phyloP scores from a whole-genome alignment of 345 rosid genomes.

The Cardamine resedifolia region DNA sequence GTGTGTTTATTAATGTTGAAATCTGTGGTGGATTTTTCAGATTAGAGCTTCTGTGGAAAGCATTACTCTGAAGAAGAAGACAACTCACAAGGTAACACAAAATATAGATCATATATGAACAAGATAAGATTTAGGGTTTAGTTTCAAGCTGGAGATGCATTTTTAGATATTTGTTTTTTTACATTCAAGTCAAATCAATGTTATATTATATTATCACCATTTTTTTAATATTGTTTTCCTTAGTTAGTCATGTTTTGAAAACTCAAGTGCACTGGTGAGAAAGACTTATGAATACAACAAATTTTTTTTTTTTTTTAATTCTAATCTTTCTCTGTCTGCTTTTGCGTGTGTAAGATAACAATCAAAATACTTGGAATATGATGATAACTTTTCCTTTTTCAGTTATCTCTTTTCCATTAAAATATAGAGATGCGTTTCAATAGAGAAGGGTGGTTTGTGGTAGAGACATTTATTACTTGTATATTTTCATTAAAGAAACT shows the following conservation, averaged over 20 bases:
- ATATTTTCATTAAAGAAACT: constrained; percentile 24
- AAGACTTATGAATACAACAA: constrained; percentile 22
- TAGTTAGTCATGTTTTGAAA: constrained; percentile 9
- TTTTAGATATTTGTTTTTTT: background rate
- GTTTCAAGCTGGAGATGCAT: constrained; percentile 1
- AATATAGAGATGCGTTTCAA: constrained; percentile 8
- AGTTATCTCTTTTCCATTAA: constrained; percentile 5
- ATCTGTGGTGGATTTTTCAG: constrained; percentile 28
- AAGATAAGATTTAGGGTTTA: constrained; percentile 28
- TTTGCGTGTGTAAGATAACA: constrained; percentile 34
- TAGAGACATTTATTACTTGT: constrained; percentile 26
- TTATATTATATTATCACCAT: background rate
- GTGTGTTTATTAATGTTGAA: background rate
- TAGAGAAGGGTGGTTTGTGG: constrained; percentile 24
- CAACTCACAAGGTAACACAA: constrained; percentile 18
- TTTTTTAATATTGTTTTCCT: constrained; percentile 24
- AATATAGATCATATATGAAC: background rate
- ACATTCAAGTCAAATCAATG: constrained; percentile 25
- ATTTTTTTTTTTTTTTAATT: background rate
- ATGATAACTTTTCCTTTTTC: constrained; percentile 31
- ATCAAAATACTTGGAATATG: constrained; percentile 36
- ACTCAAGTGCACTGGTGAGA: constrained; percentile 25
- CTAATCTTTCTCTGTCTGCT: constrained; percentile 15
- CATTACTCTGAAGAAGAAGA: constrained; percentile 18
- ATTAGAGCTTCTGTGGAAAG: constrained; percentile 22